Conservation (phyloP, 495 filamentous ascomycete genomes). For the Aspergillus egyptiacus region DNA sequence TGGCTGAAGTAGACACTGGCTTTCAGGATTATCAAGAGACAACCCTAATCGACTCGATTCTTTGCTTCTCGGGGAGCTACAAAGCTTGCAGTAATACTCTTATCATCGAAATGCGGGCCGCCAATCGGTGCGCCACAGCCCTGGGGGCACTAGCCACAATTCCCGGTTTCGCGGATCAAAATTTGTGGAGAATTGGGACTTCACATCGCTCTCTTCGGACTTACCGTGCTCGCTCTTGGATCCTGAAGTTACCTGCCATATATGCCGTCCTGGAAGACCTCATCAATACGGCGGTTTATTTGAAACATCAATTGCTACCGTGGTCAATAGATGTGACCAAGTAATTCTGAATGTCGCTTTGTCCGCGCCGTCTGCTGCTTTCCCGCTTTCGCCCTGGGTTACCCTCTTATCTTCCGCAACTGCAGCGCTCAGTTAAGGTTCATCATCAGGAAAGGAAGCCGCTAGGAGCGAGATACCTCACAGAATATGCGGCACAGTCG, state of each 20-base stretch:
- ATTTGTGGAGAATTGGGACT: slow-evolving; percentile 9
- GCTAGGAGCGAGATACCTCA: slow-evolving; percentile 11
- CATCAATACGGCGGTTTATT: too few relatives aligned
- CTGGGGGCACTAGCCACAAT: slow-evolving; percentile 27
- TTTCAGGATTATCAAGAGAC: too few relatives aligned
- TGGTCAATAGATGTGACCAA: slow-evolving; percentile 22
- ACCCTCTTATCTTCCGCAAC: slow-evolving; percentile 19
- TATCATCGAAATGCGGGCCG: not conserved
- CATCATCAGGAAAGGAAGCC: slow-evolving; percentile 18
- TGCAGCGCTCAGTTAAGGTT: slow-evolving; percentile 19
- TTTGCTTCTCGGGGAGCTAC: not conserved
- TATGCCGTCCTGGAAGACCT: not conserved
- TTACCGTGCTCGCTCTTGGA: not conserved
- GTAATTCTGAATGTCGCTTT: slow-evolving; percentile 37
- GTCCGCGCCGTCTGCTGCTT: slow-evolving; percentile 27
- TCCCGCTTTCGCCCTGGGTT: slow-evolving; percentile 29
- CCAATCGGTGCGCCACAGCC: slow-evolving; percentile 4
- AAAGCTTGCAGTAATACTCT: not conserved
- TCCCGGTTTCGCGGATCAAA: slow-evolving; percentile 20
- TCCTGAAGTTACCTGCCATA: not conserved
- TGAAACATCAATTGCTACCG: not conserved
- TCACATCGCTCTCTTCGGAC: too few relatives aligned
- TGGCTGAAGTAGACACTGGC: not conserved
- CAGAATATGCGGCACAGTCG: slow-evolving; percentile 17
- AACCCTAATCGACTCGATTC: too few relatives aligned